Conservation (phyloP, 192 early-diverging fungal genomes). For the Coemansia sp. region DNA sequence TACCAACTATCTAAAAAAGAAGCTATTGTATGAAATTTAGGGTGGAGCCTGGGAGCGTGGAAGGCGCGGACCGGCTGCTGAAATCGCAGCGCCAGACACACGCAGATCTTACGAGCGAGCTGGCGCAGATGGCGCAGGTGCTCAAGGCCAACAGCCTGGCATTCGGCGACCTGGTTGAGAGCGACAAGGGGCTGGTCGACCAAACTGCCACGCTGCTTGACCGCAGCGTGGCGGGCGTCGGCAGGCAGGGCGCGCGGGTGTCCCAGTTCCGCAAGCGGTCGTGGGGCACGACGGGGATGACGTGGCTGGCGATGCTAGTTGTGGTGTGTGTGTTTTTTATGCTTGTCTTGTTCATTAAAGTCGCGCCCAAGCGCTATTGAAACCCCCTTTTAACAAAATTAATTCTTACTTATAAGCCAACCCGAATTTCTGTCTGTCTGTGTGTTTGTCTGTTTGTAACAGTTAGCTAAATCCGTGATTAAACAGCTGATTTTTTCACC, state of each 20-base stretch:
- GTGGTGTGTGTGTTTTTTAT: slow-evolving; percentile 48
- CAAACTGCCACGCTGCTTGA: slow-evolving; percentile 31
- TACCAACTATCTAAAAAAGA: not conserved
- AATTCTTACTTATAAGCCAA: too few species aligned
- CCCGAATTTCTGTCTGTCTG: too few species aligned
- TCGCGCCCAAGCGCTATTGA: slow-evolving; percentile 52
- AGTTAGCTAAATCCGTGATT: too few species aligned
- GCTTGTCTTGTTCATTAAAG: slow-evolving; percentile 48
- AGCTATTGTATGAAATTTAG: slow-evolving; percentile 22
- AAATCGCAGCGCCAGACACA: slow-evolving; percentile 46
- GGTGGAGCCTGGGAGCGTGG: slow-evolving; percentile 29
- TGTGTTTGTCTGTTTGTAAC: too few species aligned
- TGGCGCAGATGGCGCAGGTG: slow-evolving; percentile 39
- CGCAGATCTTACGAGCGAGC: slow-evolving; percentile 42
- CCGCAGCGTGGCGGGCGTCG: slow-evolving; percentile 31
- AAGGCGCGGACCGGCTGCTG: slow-evolving; percentile 42
- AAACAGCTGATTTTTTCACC: too few species aligned
- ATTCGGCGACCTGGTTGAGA: slow-evolving; percentile 40
- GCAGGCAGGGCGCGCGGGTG: slow-evolving; percentile 35
- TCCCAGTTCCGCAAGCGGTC: slow-evolving; percentile 49
- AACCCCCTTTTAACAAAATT: too few species aligned
- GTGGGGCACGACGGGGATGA: slow-evolving; percentile 53
- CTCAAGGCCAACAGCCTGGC: slow-evolving; percentile 49
- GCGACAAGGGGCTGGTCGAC: slow-evolving; percentile 43
- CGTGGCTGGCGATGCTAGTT: slow-evolving; percentile 41